These are phyloP conservation scores for Pythium folliculosum DNA, from an alignment of 352 stramenopile species.

Conservation along the genomic window DNA sequence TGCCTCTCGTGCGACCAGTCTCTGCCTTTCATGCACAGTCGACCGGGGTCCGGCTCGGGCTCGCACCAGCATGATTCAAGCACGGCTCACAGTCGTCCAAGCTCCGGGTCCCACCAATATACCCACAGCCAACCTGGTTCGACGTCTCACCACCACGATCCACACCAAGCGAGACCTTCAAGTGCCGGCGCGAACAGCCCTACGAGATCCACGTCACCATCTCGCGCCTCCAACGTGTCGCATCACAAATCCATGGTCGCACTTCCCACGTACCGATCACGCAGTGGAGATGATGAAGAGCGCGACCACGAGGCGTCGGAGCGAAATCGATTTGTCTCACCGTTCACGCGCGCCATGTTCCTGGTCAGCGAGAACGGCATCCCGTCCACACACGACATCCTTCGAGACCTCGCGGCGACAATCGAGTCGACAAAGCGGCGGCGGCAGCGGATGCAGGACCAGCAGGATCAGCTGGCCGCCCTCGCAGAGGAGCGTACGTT, in stretches of 20 bases:
- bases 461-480: conserved; percentile 9
- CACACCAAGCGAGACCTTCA: neutral
- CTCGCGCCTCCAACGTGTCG: neutral
- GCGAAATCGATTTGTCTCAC: conserved; percentile 20
- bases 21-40: conserved; percentile 32
- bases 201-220: conserved; percentile 9
- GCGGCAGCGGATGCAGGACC: conserved; percentile 15
- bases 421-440: conserved; percentile 28
- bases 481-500: conserved; percentile 2
- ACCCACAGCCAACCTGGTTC: too few relatives aligned
- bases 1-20: conserved; percentile 67
- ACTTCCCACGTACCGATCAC: neutral
- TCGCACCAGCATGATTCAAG: neutral
- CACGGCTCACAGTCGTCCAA: neutral
- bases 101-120: too few relatives aligned
- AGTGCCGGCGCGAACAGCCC: neutral
- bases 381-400: conserved; percentile 28
- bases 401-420: conserved; percentile 17
- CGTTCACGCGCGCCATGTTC: conserved; percentile 28
- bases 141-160: neutral
- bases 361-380: conserved; percentile 15
- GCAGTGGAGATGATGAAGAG: neutral
- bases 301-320: neutral
- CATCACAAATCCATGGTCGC: conserved; percentile 16
- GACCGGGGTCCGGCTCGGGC: neutral